phyloP scores from a whole-genome alignment of 176 grass and related monocot genomes.

The Calamus simplicifolius region DNA sequence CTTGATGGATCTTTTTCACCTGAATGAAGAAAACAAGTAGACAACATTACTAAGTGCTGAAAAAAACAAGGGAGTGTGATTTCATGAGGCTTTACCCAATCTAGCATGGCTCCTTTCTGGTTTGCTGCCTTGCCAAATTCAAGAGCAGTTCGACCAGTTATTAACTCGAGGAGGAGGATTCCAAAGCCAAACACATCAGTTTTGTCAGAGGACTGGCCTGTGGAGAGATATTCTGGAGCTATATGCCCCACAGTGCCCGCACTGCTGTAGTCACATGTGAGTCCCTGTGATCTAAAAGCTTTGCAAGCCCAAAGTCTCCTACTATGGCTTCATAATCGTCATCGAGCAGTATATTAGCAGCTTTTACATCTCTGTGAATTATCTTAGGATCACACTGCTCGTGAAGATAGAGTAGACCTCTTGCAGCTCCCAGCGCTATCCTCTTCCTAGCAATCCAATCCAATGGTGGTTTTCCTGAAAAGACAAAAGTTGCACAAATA shows the following conservation, averaged over 20 bases:
- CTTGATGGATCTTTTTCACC: slow-evolving; percentile 99
- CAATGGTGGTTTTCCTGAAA: slow-evolving; percentile 68
- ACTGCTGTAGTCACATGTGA: slow-evolving; percentile 92
- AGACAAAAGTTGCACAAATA: slow-evolving; percentile 6
- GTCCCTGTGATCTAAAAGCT: slow-evolving; percentile 80
- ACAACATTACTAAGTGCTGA: too few species aligned
- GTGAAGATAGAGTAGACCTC: slow-evolving; percentile 87
- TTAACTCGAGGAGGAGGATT: slow-evolving; percentile 81
- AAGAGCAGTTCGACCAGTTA: slow-evolving; percentile 69
- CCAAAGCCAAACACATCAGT: slow-evolving; percentile 96
- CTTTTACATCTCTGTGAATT: slow-evolving; percentile 95
- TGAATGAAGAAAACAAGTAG: slow-evolving; percentile 20
- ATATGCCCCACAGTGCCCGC: slow-evolving; percentile 90
- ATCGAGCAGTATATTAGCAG: slow-evolving; percentile 76
- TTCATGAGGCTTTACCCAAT: slow-evolving; percentile 52
- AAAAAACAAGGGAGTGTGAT: too few species aligned
- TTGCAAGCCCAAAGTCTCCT: slow-evolving; percentile 85
- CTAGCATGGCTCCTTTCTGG: slow-evolving; percentile 96
- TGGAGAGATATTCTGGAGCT: slow-evolving; percentile 88
- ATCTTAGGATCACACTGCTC: slow-evolving; percentile 99
- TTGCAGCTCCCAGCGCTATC: slow-evolving; percentile 77
- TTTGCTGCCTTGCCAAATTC: slow-evolving; percentile 87
- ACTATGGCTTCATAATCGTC: slow-evolving; percentile 80
- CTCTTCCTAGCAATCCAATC: slow-evolving; percentile 81
- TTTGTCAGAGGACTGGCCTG: slow-evolving; percentile 88